Evolutionary conservation across 2,329 filamentous ascomycete species (phyloP).

Genomic region (Rhytidhysteron rufulum): DNA sequence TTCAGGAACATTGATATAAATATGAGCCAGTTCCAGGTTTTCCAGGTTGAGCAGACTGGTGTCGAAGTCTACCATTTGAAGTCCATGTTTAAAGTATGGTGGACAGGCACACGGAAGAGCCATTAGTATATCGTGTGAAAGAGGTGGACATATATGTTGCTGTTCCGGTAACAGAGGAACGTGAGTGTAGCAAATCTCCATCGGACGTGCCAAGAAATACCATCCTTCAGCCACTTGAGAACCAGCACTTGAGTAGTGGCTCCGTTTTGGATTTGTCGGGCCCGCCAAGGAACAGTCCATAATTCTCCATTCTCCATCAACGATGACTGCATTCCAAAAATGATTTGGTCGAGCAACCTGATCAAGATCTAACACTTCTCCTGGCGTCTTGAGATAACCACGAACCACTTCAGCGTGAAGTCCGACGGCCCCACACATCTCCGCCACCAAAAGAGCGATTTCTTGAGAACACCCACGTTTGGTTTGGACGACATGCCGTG

Average conservation of each 20-base stretch:
- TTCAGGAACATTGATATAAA: conserved; percentile 80
- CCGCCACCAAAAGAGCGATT: conserved; percentile 79
- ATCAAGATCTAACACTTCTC: conserved; percentile 69
- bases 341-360: conserved; percentile 87
- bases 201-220: conserved; percentile 89
- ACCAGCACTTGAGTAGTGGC: conserved; percentile 69
- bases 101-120: conserved; percentile 83
- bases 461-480: conserved; percentile 85
- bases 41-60: conserved; percentile 82
- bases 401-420: conserved; percentile 82
- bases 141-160: conserved; percentile 87
- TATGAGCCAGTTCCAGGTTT: conserved; percentile 86
- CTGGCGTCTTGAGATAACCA: conserved; percentile 87
- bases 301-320: conserved; percentile 94
- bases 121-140: conserved; percentile 80
- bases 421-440: conserved; percentile 91
- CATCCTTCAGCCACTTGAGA: conserved; percentile 73
- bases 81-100: conserved; percentile 75
- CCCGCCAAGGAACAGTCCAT: conserved; percentile 92
- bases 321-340: conserved; percentile 93
- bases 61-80: conserved; percentile 85
- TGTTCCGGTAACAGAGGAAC: conserved; percentile 82
- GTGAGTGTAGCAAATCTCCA: conserved; percentile 93
- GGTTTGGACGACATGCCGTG: conserved; percentile 75
- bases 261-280: conserved; percentile 80